Base-by-base conservation (phyloP, 345 rosid species). In the Brassica carinata region DNA sequence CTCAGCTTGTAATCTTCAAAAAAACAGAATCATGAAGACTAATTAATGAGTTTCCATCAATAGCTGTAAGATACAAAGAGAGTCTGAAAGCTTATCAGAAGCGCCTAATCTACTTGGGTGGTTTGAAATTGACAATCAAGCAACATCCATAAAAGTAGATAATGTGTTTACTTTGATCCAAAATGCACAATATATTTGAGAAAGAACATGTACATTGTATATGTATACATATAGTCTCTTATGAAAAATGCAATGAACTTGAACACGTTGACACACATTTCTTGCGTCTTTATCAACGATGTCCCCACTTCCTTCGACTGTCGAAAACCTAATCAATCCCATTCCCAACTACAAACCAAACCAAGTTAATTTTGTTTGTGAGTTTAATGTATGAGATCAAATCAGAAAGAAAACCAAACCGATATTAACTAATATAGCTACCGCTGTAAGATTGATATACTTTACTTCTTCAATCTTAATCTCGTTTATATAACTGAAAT, bases 241-340 rank as follows among this genome's bases (percentile, higher is more conserved):
- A 34, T 58, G 69, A 70, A 68, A 74, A 66, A 79, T 74, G 43
- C 79, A 68, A 31, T 74, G 83, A 79, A 79, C 43, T 19, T 65
- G 7, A 5, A 72, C 73, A 78, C 81, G 76, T 71, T 72, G 81
- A 79, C 68, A 66, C 33, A 15, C 29, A 18, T 59, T 18, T 40
- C 30, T 72, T 57, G 65, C n/a, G 71, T 78, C 48, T 59, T 57
- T 53, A 55, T 27, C 29, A 38, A 36, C 36, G 7, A 66, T 29
- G 83, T 73, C 83, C 83, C 83, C 78, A 79, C 71, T 48, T 74
- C 10, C 48, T 61, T 73, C 58, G 69, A 30, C 14, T 33, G 43
- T 61, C 40, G 40, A 7, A n/a, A 27, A 67, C 0, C 38, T 67
- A 67, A 73, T 73, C 70, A 73, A 67, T 73, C 30, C 30, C 30